Evolutionary conservation across 2,329 filamentous ascomycete genomes (phyloP).

Genomic region (Colletotrichum theobromicola): DNA sequence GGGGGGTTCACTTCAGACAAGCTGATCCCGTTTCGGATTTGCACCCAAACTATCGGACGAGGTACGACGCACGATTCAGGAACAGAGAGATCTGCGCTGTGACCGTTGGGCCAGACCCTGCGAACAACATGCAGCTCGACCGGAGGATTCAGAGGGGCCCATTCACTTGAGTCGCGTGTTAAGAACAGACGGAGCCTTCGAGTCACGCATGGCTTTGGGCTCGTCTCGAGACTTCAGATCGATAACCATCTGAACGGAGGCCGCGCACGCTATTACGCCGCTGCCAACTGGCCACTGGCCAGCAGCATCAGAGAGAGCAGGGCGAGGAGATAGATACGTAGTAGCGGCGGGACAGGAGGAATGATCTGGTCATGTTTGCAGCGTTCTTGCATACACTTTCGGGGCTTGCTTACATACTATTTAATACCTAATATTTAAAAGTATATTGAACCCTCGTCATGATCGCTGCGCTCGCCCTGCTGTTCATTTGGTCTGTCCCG

Average conservation of each 20-base stretch:
- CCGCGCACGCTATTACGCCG: neutral
- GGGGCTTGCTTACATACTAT: neutral
- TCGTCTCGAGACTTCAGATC: neutral
- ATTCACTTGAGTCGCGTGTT: neutral
- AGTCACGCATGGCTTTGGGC: neutral
- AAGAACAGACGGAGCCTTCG: neutral
- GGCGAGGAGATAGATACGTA: neutral
- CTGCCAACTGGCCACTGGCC: rapidly evolving
- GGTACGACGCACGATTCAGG: neutral
- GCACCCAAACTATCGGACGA: neutral
- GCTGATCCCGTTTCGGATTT: neutral
- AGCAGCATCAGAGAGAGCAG: neutral
- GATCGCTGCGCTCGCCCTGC: neutral
- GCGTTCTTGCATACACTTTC: neutral
- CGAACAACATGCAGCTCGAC: neutral
- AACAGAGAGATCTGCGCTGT: neutral
- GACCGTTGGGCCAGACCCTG: neutral
- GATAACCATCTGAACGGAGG: neutral
- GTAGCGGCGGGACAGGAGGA: rapidly evolving
- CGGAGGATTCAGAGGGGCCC: neutral
- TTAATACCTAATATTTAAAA: neutral
- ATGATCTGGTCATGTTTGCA: neutral
- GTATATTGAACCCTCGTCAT: neutral
- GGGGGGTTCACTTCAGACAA: neutral
- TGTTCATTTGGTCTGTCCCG: neutral